Evolutionary conservation across 768 basidiomycete species (phyloP), one percentile per base, ranked within the genome.

Genomic region (Chalciporus piperatus): DNA sequence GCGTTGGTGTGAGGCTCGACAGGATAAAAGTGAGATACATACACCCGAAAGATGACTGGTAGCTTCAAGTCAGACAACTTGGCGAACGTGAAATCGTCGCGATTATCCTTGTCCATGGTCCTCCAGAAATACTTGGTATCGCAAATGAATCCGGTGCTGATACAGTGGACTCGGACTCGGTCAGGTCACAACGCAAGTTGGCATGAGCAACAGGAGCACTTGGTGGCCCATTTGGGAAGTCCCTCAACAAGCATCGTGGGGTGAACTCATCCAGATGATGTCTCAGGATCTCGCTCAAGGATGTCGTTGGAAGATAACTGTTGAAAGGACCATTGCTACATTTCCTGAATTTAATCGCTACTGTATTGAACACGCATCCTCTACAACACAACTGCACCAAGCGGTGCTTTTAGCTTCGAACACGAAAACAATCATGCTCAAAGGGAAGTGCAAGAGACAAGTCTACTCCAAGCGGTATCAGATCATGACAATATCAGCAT

Each of bases 11-110:
- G 10, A 48, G 12, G 17, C 32, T 12, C 35, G 46, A n/a, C 14
- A 27, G 42, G 38, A 46, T 16, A 25, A 2, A 23, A 48, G 27
- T 27, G 1, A 5, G 27, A 9, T 43, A 60, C 75, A 54, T 65
- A 89, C 91, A 93, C 89, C 64, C 91, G 81, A 63, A 93, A 84
- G 10, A 93, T 92, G 10, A 96, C 82, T 2, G 89, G 91, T 8
- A 91, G 70, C 66, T 91, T 94, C 53, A 97, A 79, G 67, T 95
- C 90, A 48, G 89, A 89, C 17, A 94, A 81, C 65, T 87, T 87
- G 6, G 92, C 94, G 65, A 96, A 97, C 3, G 92, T 93, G 61
- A 94, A 92, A 68, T 97, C 93, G 60, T 93, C 89, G 32, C 87
- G 77, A 62, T 83, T 81, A 57, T 81, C 80, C 57, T 81, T 81